A percentile compares a stretch with the other conserved stretches of the same genome.
phyloP scores from a whole-genome alignment of 352 stramenopile species.

The Pythium scleroteichum region DNA sequence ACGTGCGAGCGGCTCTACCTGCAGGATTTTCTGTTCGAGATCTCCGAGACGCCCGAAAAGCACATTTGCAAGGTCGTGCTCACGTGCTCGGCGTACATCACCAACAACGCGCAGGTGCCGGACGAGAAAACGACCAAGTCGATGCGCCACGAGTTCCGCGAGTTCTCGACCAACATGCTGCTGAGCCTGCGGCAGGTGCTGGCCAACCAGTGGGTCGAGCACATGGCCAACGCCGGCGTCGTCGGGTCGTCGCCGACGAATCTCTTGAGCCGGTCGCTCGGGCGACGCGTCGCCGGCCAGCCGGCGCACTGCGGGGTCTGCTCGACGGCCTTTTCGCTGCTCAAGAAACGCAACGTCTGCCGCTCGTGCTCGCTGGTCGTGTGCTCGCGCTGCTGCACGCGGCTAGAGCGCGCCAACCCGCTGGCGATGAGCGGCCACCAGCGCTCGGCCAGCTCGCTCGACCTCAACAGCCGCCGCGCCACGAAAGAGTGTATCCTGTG shows the following conservation, averaged over 20 bases:
- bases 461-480: conserved; percentile 18
- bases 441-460: conserved; percentile 14
- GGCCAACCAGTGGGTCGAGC: conserved; percentile 55
- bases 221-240: conserved; percentile 31
- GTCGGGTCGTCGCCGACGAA: conserved; percentile 13
- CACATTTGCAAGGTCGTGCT: conserved; percentile 70
- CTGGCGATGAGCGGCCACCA: not conserved
- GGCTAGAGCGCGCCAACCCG: conserved; percentile 8
- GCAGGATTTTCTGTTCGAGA: conserved; percentile 71
- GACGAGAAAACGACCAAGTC: conserved; percentile 23
- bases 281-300: conserved; percentile 20
- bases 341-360: conserved; percentile 64
- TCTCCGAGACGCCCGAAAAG: conserved; percentile 56
- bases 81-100: conserved; percentile 60
- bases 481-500: conserved; percentile 62
- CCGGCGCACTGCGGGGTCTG: conserved; percentile 54
- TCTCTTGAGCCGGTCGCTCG: conserved; percentile 31
- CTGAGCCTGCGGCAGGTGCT: conserved; percentile 52
- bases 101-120: conserved; percentile 15
- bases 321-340: conserved; percentile 55
- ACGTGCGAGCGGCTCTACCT: conserved; percentile 53
- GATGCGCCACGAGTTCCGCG: conserved; percentile 52
- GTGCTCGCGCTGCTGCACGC: conserved; percentile 59
- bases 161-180: conserved; percentile 63
- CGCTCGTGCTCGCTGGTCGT: conserved; percentile 48